Conservation (phyloP, 1,139 yeast species). For the Eremothecium sinecaudum region DNA sequence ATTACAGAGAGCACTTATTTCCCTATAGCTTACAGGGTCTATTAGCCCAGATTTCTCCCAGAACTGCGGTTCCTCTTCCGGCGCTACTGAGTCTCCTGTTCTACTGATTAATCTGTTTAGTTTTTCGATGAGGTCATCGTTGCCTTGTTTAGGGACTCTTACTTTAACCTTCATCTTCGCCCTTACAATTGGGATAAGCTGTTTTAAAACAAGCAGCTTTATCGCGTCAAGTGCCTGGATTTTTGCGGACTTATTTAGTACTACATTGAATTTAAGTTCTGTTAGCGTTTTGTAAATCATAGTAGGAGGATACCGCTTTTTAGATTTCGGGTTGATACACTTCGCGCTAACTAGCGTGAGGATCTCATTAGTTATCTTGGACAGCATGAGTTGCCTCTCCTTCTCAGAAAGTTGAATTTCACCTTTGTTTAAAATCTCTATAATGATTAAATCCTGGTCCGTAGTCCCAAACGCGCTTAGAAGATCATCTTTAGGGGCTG, state of each 20-base stretch:
- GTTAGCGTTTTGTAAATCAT: constrained; percentile 83
- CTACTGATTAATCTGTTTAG: constrained; percentile 25
- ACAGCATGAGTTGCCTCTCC: constrained; percentile 70
- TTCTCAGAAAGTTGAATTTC: constrained; percentile 92
- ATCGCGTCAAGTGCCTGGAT: constrained; percentile 90
- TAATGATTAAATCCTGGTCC: constrained; percentile 61
- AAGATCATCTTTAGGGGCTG: constrained; percentile 82
- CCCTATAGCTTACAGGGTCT: constrained; percentile 81
- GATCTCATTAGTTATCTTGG: constrained; percentile 74
- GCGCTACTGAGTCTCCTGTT: constrained; percentile 22
- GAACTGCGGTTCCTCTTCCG: constrained; percentile 41
- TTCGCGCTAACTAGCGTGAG: constrained; percentile 77
- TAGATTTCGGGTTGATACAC: constrained; percentile 82
- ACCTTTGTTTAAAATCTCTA: constrained; percentile 77
- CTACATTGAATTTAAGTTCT: constrained; percentile 73
- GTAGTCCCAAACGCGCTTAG: constrained; percentile 65
- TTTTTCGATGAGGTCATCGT: constrained; percentile 28
- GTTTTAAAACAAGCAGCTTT: constrained; percentile 61
- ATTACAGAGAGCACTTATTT: constrained; percentile 46
- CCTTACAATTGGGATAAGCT: constrained; percentile 83
- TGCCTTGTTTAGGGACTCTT: constrained; percentile 33
- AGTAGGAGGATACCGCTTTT: constrained; percentile 86
- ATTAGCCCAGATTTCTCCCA: constrained; percentile 66
- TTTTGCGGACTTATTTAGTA: constrained; percentile 73
- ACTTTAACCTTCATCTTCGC: constrained; percentile 86